Conservation (phyloP, 805 yeast species). For the Wickerhamomyces hampshirensis region DNA sequence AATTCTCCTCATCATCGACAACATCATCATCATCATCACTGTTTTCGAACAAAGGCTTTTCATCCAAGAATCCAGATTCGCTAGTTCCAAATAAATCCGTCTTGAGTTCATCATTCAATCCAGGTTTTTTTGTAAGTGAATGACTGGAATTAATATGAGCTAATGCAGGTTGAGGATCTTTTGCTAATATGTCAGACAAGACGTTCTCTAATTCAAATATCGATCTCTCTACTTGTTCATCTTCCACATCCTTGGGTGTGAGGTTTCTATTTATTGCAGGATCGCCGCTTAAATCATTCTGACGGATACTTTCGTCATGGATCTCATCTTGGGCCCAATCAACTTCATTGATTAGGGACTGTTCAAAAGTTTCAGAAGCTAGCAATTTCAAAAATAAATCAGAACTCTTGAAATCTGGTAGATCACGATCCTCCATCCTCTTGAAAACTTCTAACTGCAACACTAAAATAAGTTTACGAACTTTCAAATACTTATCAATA, state of each 20-base stretch:
- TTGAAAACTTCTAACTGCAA: constrained; percentile 52
- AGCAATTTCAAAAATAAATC: constrained; percentile 49
- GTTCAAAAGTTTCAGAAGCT: constrained; percentile 36
- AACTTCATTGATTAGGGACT: constrained; percentile 24
- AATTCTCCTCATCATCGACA: constrained; percentile 18
- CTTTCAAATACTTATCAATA: constrained; percentile 38
- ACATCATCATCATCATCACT: constrained; percentile 11
- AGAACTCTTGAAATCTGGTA: constrained; percentile 57
- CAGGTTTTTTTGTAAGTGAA: constrained; percentile 1
- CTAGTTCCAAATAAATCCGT: constrained; percentile 23
- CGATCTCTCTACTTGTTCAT: constrained; percentile 5
- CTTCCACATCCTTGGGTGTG: constrained; percentile 2
- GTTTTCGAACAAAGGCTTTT: constrained; percentile 24
- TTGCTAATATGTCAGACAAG: constrained; percentile 13
- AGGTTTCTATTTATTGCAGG: too few species aligned
- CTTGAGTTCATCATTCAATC: constrained; percentile 9
- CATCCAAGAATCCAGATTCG: constrained; percentile 18
- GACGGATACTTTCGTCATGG: neutral
- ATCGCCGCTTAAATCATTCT: too few species aligned
- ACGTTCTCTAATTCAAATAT: constrained; percentile 13
- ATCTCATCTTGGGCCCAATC: constrained; percentile 17
- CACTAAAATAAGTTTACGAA: constrained; percentile 54
- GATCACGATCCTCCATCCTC: constrained; percentile 47
- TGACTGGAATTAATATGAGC: constrained; percentile 6
- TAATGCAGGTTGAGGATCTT: too few species aligned